phyloP scores from a whole-genome alignment of 2,329 filamentous ascomycete species.

The Verticillium albo-atrum region DNA sequence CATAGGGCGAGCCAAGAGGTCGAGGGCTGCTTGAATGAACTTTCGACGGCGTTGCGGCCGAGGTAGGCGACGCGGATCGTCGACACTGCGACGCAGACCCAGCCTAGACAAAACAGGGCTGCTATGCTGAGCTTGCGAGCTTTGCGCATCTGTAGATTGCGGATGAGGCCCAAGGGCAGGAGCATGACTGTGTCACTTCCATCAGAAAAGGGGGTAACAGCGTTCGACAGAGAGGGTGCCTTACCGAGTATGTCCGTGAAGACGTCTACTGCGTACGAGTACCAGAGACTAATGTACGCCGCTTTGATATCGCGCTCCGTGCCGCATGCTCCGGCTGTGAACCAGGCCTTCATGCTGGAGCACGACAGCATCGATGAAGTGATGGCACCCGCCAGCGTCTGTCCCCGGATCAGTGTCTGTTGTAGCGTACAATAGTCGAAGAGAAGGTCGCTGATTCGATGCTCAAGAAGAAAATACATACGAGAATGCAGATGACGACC shows the following conservation, averaged over 20 bases:
- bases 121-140: slow-evolving; percentile 10
- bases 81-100: slow-evolving; percentile 11
- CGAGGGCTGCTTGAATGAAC: slow-evolving; percentile 5
- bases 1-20: slow-evolving; percentile 9
- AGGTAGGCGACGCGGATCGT: slow-evolving; percentile 9
- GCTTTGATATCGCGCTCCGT: slow-evolving; percentile 9
- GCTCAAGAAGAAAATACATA: neutral
- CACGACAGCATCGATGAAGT: slow-evolving; percentile 11
- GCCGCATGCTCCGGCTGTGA: slow-evolving; percentile 7
- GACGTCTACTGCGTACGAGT: slow-evolving; percentile 9
- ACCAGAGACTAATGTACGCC: slow-evolving; percentile 11
- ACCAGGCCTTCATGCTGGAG: slow-evolving; percentile 11
- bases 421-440: no score
- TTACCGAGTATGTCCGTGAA: slow-evolving; percentile 11
- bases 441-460: neutral
- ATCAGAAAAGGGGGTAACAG: neutral
- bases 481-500: slow-evolving; percentile 6
- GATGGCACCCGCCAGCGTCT: slow-evolving; percentile 10
- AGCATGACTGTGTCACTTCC: slow-evolving; percentile 7
- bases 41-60: slow-evolving; percentile 1
- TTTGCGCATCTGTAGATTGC: slow-evolving; percentile 8
- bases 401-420: no score
- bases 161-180: slow-evolving; percentile 7
- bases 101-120: slow-evolving; percentile 11
- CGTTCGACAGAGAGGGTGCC: neutral